Evolutionary conservation across 2,329 filamentous ascomycete genomes (phyloP), one percentile per base, ranked within the genome.

Genomic region (Phialophora tarda): DNA sequence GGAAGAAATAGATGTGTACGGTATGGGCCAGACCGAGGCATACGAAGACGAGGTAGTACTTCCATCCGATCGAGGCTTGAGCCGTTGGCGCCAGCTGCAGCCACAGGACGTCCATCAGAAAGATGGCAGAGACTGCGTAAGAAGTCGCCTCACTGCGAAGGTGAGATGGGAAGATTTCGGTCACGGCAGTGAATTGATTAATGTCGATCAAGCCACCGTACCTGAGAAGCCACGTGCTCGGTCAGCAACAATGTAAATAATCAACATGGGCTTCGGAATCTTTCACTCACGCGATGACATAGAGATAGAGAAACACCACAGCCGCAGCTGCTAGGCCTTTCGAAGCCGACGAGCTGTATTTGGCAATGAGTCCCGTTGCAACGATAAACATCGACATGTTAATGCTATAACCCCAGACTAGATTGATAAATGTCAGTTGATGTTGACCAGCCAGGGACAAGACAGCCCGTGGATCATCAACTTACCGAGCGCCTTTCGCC

Each of bases 181-280:
- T 30, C n/a, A 79, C 76, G 57, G 81, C 82, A n/a, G 81, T 74
- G 59, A 81, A 83, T 72, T 81, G 80, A 14, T 78, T 82, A 1
- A 80, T 80, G 65, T 83, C 81, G 32, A 82, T 77, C 70, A 61
- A 57, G 3, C 28, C 24, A 7, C 53, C 64, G 41, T 66, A 55
- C 10, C 64, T 65, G 34, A 21, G 4, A n/a, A 10, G 56, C 17
- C 24, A 48, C 10, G 41, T 5, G 17, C 21, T 21, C n/a, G n/a
- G 38, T 59, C 38, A 59, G 34, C 44, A 28, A 7, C 28, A 11
- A 21, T 4, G n/a, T 14, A 24, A 48, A 23, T 7, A 54, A 41
- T 4, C 7, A 41, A 17, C 38, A 41, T 41, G 14, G 17, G 38
- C 38, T n/a, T n/a, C 38, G 7, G 38, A 41, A 17, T 6, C 17